Conservation (phyloP, 2,329 filamentous ascomycete genomes). For the Neofusicoccum ribis region DNA sequence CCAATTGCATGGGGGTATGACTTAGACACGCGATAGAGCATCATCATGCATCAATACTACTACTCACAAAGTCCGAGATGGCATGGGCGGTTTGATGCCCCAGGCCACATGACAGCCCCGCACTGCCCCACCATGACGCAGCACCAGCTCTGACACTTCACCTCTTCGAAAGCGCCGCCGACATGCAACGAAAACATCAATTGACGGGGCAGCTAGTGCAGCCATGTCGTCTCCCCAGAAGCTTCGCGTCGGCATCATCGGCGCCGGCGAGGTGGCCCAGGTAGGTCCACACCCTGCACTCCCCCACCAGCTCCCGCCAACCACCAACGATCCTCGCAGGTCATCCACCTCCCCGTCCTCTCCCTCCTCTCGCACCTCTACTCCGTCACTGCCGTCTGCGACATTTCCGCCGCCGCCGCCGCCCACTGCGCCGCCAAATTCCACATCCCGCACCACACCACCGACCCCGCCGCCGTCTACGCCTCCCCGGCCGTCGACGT, state of each 20-base stretch:
- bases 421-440: conserved; percentile 43
- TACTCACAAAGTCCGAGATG: not conserved
- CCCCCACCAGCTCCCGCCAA: not conserved
- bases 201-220: not conserved
- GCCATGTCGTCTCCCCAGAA: conserved; percentile 3
- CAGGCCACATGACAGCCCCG: not conserved
- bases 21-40: not conserved
- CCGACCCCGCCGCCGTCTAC: conserved; percentile 45
- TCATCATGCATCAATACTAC: no score
- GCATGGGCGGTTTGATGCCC: not conserved
- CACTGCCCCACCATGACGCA: conserved; percentile 17
- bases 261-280: conserved; percentile 21
- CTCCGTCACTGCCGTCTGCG: conserved; percentile 52
- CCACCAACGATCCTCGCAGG: not conserved
- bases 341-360: conserved; percentile 22
- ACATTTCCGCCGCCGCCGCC: conserved; percentile 48
- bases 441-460: conserved; percentile 34
- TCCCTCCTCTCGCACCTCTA: conserved; percentile 46
- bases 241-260: conserved; percentile 18
- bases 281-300: not conserved
- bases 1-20: not conserved
- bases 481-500: conserved; percentile 50
- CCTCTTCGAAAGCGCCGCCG: not conserved
- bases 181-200: not conserved
- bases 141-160: not conserved